These are phyloP conservation scores for Pyrenochaeta sp. DNA, from an alignment of 2,329 filamentous ascomycete genomes.

Conservation along the genomic window DNA sequence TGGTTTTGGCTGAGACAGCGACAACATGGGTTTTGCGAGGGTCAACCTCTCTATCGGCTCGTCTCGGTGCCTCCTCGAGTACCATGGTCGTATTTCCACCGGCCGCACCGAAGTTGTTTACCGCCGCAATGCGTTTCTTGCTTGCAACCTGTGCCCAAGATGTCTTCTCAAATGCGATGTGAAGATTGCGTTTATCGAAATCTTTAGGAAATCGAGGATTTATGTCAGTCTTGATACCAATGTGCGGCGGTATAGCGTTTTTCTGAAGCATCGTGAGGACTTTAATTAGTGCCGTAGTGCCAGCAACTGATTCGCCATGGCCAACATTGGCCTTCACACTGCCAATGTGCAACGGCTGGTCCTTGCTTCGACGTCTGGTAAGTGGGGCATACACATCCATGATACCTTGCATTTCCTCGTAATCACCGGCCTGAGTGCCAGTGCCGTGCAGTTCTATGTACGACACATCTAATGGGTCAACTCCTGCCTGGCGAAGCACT, in stretches of 20 bases:
- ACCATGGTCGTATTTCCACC: constrained; percentile 48
- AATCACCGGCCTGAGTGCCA: constrained; percentile 42
- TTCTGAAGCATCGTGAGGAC: constrained; percentile 42
- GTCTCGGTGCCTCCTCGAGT: constrained; percentile 28
- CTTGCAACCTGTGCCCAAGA: constrained; percentile 24
- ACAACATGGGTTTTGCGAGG: constrained; percentile 23
- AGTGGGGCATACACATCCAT: constrained; percentile 16
- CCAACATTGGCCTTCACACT: constrained; percentile 48
- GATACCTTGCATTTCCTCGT: constrained; percentile 35
- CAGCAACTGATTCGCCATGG: constrained; percentile 47
- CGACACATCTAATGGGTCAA: constrained; percentile 43
- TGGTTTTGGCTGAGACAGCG: constrained; percentile 18
- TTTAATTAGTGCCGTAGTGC: constrained; percentile 44
- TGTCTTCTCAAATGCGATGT: constrained; percentile 52
- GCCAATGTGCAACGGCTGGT: constrained; percentile 34
- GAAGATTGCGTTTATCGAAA: constrained; percentile 64
- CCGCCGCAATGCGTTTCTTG: constrained; percentile 20
- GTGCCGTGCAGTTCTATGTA: constrained; percentile 47
- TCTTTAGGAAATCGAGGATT: constrained; percentile 68
- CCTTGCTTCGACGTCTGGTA: background rate
- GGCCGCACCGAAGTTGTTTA: constrained; percentile 52
- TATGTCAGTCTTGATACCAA: constrained; percentile 70
- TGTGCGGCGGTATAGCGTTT: constrained; percentile 33
- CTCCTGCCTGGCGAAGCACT: constrained; percentile 42
- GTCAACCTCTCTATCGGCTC: constrained; percentile 1